Conservation (phyloP, 345 rosid genomes). For the Boechera divaricarpa region DNA sequence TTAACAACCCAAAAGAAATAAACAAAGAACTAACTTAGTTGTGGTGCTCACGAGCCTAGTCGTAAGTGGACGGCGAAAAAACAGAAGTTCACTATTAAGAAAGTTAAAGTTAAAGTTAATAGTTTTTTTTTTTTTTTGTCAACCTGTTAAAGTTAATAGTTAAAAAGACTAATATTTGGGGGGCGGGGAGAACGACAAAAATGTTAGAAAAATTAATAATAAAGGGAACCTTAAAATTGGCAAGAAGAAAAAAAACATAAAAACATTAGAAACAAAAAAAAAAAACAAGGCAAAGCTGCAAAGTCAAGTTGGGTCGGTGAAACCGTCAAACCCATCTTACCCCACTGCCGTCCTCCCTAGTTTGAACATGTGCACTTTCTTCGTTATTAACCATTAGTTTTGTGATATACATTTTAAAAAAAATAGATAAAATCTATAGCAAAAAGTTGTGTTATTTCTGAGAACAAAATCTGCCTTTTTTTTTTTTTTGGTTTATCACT, state of each 20-base stretch:
- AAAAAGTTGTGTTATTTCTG: slow-evolving; percentile 2
- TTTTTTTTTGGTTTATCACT: neutral
- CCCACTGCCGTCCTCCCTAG: slow-evolving; percentile 34
- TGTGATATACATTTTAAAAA: neutral
- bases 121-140: neutral
- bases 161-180: neutral
- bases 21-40: slow-evolving; percentile 19
- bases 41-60: slow-evolving; percentile 41
- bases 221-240: slow-evolving; percentile 1
- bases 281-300: slow-evolving; percentile 29
- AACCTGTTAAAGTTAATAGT: neutral
- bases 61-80: slow-evolving; percentile 33
- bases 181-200: neutral
- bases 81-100: slow-evolving; percentile 30
- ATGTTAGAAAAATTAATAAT: neutral
- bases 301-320: slow-evolving; percentile 49
- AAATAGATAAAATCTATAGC: neutral
- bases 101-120: slow-evolving; percentile 24
- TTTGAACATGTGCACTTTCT: slow-evolving; percentile 28
- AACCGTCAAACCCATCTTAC: slow-evolving; percentile 35
- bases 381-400: slow-evolving; percentile 17
- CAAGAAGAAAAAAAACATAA: neutral
- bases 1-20: slow-evolving; percentile 14
- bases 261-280: slow-evolving; percentile 2
- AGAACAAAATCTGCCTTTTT: neutral